Percentiles rank a stretch among this genome's conserved stretches.
Conservation (phyloP, 768 basidiomycete species). For the Kwoniella shandongensis region DNA sequence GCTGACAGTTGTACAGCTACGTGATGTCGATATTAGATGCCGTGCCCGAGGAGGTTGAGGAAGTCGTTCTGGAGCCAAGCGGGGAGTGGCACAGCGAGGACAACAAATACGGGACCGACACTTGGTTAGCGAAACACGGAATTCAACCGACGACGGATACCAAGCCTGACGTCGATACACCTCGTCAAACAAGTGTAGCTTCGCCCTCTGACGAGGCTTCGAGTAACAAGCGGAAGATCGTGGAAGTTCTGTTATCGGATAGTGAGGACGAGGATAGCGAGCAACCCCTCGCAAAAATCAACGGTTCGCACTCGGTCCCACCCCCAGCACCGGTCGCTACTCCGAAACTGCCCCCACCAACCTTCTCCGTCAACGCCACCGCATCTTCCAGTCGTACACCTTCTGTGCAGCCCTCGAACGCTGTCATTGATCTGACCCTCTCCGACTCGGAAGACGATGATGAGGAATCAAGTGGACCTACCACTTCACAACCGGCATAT, state of each 20-base stretch:
- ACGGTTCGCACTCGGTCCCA: conserved; percentile 7
- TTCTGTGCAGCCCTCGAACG: conserved; percentile 19
- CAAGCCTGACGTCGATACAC: conserved; percentile 7
- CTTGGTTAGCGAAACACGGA: conserved; percentile 60
- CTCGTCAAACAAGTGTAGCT: conserved; percentile 8
- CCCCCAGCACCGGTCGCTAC: neutral
- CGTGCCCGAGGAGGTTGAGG: conserved; percentile 77
- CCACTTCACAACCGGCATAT: conserved; percentile 21
- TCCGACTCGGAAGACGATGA: conserved; percentile 35
- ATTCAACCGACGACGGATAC: conserved; percentile 9
- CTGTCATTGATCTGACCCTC: conserved; percentile 39
- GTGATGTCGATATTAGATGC: conserved; percentile 78
- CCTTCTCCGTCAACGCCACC: conserved; percentile 6
- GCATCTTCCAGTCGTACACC: conserved; percentile 10
- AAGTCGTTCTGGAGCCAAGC: conserved; percentile 89
- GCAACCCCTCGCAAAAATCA: conserved; percentile 5
- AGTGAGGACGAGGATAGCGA: conserved; percentile 35
- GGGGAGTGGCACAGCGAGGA: conserved; percentile 95
- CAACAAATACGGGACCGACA: conserved; percentile 72
- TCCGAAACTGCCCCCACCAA: neutral
- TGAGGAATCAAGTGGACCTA: conserved; percentile 12
- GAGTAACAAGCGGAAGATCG: conserved; percentile 33
- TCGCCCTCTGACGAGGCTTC: conserved; percentile 1
- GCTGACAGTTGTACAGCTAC: conserved; percentile 61
- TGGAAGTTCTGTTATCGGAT: conserved; percentile 37